Conservation (phyloP, 1,284 basidiomycete genomes). For the Agroathelia rolfsii region DNA sequence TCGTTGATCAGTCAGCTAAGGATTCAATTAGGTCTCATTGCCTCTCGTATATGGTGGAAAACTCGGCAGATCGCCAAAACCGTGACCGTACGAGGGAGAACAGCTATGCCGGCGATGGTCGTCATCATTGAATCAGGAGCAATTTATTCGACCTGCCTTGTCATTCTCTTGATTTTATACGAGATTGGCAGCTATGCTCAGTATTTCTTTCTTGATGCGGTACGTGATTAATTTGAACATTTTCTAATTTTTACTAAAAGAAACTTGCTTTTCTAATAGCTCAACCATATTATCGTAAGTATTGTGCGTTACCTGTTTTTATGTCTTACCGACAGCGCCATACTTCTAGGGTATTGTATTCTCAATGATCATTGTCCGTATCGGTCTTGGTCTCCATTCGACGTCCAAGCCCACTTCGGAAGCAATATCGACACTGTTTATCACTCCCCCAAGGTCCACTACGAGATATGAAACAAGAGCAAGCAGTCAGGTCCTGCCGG, state of each 20-base stretch:
- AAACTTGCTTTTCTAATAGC: neutral
- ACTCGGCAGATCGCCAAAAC: conserved; percentile 17
- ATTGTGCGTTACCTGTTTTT: neutral
- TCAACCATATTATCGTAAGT: conserved; percentile 7
- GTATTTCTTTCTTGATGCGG: conserved; percentile 29
- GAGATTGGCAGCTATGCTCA: conserved; percentile 25
- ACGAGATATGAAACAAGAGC: no score
- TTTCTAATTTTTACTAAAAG: neutral
- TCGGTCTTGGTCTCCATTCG: conserved; percentile 23
- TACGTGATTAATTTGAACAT: conserved; percentile 17
- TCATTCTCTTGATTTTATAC: conserved; percentile 25
- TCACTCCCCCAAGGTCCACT: no score
- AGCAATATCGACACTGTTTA: no score
- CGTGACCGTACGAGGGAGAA: conserved; percentile 13
- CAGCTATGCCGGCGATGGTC: conserved; percentile 21
- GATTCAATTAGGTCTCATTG: conserved; percentile 27
- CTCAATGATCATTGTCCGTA: conserved; percentile 25
- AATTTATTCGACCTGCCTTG: conserved; percentile 26
- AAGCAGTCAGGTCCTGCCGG: no score
- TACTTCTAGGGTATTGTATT: conserved; percentile 21
- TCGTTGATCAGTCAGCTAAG: no score
- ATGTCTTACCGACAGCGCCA: neutral
- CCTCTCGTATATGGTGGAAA: conserved; percentile 25
- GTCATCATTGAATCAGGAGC: conserved; percentile 33
- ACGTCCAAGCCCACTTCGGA: no score